Conservation (phyloP, 2,329 filamentous ascomycete genomes). For the Diaporthe citrichinensis region DNA sequence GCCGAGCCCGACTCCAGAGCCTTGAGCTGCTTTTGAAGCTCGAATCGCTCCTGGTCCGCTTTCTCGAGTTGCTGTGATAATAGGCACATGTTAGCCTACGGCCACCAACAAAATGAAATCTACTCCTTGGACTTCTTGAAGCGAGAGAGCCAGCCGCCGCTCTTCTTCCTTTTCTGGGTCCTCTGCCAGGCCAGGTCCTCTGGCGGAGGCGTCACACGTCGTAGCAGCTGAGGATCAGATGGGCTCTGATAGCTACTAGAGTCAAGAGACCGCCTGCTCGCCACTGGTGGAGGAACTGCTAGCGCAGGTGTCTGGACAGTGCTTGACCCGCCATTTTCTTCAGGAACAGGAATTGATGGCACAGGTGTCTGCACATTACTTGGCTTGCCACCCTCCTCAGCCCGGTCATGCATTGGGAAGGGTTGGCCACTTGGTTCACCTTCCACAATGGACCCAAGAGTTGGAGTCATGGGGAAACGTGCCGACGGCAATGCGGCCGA, state of each 20-base stretch:
- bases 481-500: background rate
- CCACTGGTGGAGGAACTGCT: conserved; percentile 4
- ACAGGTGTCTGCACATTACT: conserved; percentile 7
- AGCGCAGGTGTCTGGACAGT: background rate
- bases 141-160: conserved; percentile 17
- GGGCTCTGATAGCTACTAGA: background rate
- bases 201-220: conserved; percentile 36
- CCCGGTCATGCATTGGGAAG: background rate
- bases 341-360: background rate
- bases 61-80: conserved; percentile 69
- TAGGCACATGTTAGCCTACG: conserved; percentile 44
- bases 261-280: conserved; percentile 14
- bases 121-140: conserved; percentile 36
- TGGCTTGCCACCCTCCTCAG: background rate
- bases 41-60: conserved; percentile 68
- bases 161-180: background rate
- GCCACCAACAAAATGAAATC: background rate
- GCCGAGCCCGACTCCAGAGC: conserved; percentile 64
- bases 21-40: conserved; percentile 69
- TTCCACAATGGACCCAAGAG: background rate
- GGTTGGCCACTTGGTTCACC: conserved; percentile 16
- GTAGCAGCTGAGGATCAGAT: conserved; percentile 39
- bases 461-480: background rate
- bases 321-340: background rate
- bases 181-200: conserved; percentile 24